Conservation (phyloP, 129 eudicot species). For the Centella asiatica region DNA sequence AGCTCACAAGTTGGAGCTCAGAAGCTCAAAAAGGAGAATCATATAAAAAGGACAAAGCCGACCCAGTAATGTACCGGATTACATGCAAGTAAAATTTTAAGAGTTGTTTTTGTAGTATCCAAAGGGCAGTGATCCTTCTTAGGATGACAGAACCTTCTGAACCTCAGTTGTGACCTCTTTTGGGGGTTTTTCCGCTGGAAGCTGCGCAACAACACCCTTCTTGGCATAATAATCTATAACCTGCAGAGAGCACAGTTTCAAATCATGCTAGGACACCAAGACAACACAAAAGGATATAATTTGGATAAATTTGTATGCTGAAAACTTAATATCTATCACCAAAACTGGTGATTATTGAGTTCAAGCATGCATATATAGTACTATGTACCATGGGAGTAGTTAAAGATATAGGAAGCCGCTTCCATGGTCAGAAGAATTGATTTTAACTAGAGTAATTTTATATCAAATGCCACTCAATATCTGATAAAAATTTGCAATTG, state of each 20-base stretch:
- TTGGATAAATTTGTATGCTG: too few relatives aligned
- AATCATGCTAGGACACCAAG: neutral
- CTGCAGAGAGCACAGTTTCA: conserved; percentile 11
- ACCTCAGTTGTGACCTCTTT: conserved; percentile 34
- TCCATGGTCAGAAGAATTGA: neutral
- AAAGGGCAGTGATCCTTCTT: conserved; percentile 1
- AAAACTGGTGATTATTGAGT: too few relatives aligned
- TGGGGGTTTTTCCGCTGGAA: conserved; percentile 44
- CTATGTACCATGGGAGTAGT: neutral
- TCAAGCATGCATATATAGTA: too few relatives aligned
- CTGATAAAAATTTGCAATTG: neutral
- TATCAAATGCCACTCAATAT: neutral
- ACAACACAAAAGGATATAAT: neutral
- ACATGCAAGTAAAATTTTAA: neutral
- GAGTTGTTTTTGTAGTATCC: conserved; percentile 3
- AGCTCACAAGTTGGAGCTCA: neutral
- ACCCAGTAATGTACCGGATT: conserved; percentile 14
- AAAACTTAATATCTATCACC: neutral
- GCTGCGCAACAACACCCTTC: conserved; percentile 34
- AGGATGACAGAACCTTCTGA: conserved; percentile 27
- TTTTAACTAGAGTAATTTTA: neutral
- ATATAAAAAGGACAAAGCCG: neutral
- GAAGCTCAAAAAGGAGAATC: neutral
- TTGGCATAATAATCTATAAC: conserved; percentile 42
- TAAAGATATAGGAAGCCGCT: neutral